A percentile compares a stretch with the other conserved stretches of the same genome.
phyloP scores from a whole-genome alignment of 148 eudicot species.

The Pharnaceum exiguum region DNA sequence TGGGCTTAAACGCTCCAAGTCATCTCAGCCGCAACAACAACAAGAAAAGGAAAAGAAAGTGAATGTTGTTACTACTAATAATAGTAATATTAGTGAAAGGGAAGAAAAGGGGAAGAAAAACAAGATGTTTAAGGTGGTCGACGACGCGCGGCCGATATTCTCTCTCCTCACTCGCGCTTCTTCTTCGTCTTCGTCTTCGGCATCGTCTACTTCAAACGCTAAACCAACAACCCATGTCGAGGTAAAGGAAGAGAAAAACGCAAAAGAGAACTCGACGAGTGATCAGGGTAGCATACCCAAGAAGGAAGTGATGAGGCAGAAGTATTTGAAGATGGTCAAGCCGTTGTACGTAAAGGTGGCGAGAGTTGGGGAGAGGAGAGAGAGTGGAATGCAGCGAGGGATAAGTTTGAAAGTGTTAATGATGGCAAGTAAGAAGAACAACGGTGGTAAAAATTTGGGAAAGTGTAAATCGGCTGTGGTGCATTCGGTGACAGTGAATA shows the following conservation, averaged over 20 bases:
- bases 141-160: constrained; percentile 52
- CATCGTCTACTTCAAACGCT: constrained; percentile 27
- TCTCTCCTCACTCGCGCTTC: constrained; percentile 48
- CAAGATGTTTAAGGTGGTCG: no score
- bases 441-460: no score
- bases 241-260: neutral
- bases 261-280: neutral
- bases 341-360: constrained; percentile 49
- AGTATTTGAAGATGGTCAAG: constrained; percentile 63
- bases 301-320: constrained; percentile 59
- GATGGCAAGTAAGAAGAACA: constrained; percentile 48
- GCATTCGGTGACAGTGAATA: constrained; percentile 18
- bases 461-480: constrained; percentile 52
- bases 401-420: constrained; percentile 49
- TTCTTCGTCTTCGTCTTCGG: no score
- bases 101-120: no score
- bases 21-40: neutral
- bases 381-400: constrained; percentile 9
- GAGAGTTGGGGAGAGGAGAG: constrained; percentile 1
- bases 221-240: neutral
- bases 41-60: neutral
- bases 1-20: constrained; percentile 54
- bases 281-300: constrained; percentile 30
- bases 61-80: no score
- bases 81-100: no score